Base-by-base conservation (phyloP, 331 rosid species). In the Rhamnella rubrinervis region DNA sequence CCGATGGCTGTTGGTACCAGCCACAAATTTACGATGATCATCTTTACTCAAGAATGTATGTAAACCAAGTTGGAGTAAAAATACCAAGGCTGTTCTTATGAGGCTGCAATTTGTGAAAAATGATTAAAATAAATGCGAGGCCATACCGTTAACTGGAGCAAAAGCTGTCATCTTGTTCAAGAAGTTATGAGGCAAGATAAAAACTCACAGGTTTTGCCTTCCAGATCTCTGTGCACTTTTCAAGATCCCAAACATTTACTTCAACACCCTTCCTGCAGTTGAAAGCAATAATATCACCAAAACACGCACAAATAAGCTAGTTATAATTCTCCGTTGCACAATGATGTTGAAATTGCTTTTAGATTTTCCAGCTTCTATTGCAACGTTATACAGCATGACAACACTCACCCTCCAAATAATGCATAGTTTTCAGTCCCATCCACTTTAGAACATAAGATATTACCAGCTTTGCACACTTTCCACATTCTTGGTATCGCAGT, bases 51-150 rank as follows among this genome's bases (percentile, higher is more conserved):
- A 80, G 82, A 87, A 93, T 17, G 95, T 75, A 84, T 53, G 98
- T 89, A 78, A 91, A 91, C 90, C 96, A 93, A 41, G 98, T 87
- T 55, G 96, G 97, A 57, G 92, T 89, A 71, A 93, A 93, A 77
- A 93, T 91, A 59, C 87, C 96, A 28, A 91, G 97, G 80, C 80
- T 91, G 83, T 93, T 68, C 78, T 88, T 91, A 63, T 85, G 92
- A 49, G 96, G 98, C 97, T 93, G 87, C 85, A 75, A 28, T 64
- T 67, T 44, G 31, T 41, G 65, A 66, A 78, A 70, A 3, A 65
- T 49, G 55, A 73, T 55, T 39, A 35, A 64, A 51, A 18, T 57
- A 41, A 68, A 60, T 15, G n/a, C 26, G 35, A 14, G 44, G 70
- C 21, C 21, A 50, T 17, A 75, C 58, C 25, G 57, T 49, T 35